Base-by-base conservation (phyloP, 2,329 filamentous ascomycete species). In the Diaporthe longicolla region DNA sequence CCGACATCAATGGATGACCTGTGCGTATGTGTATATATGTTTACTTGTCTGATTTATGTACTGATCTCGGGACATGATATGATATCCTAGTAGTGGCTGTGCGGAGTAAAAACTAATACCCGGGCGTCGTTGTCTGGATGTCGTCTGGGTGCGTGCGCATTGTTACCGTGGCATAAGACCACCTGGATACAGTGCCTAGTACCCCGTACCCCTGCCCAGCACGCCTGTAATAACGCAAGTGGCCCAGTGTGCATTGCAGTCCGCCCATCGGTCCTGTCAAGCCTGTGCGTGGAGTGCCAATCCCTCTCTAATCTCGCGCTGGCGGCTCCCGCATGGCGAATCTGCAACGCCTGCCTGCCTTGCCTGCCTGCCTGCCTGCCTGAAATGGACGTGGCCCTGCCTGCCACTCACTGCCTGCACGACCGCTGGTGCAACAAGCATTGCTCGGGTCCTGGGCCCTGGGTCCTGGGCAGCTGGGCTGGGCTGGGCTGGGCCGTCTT, bases 401-500 rank as follows among this genome's bases (percentile, higher is more conserved):
- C 45, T 48, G 45, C 45, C 45, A 15, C 7, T 15, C 15, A 48
- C 45, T 48, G 59, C 59, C 59, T 32, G 40, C 40, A 65, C 13
- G 6, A 15, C 17, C 59, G 17, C 58, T 63, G 45, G 29, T 52
- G 63, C 63, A 66, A 37, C 45, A 66, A 66, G 63, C 63, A 50
- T 66, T 29, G 29, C 29, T 66, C 63, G 45, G 45, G 63, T 68
- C 63, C 63, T 68, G 61, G 63, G 63, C 11, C 59, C 59, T 65
- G 59, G 59, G 59, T 48, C 61, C 61, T 65, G 59, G 59, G 59
- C 26, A 4, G 37, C 58, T 61, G 58, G 58, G 58, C 58, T 43
- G 58, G 58, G 58, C 61, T 66, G 63, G 63, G 63, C 63, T 68
- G 63, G 63, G 63, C 63, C 63, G 63, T 37, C 32, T 40, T 66